phyloP scores from a whole-genome alignment of 2,329 filamentous ascomycete genomes.

The Chaetomium sp. region DNA sequence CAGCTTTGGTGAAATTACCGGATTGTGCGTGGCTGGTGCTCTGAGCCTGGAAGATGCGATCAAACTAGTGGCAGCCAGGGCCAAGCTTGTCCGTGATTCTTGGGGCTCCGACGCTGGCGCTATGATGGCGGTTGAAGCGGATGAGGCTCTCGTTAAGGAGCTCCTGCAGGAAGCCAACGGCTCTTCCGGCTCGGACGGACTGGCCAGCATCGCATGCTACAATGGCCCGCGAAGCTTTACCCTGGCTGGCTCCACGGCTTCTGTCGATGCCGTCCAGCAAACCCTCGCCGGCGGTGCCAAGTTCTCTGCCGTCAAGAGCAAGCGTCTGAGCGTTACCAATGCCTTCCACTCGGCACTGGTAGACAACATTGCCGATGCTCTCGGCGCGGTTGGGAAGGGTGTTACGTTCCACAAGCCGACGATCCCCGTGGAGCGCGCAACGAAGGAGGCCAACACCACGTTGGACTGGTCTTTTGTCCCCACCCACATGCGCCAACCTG shows the following conservation, averaged over 20 bases:
- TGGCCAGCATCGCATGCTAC: conserved; percentile 38
- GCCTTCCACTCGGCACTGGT: conserved; percentile 42
- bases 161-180: not conserved
- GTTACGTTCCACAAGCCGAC: conserved; percentile 28
- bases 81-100: conserved; percentile 26
- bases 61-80: conserved; percentile 26
- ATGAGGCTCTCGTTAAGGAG: not conserved
- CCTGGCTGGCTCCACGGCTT: conserved; percentile 32
- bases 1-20: conserved; percentile 38
- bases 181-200: not conserved
- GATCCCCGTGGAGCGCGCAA: conserved; percentile 2
- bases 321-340: conserved; percentile 39
- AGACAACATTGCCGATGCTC: conserved; percentile 20
- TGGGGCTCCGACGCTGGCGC: conserved; percentile 33
- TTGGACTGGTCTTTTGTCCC: conserved; percentile 2
- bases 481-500: conserved; percentile 29
- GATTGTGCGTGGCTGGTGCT: conserved; percentile 31
- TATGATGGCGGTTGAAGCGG: conserved; percentile 32
- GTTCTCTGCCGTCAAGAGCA: conserved; percentile 24
- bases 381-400: conserved; percentile 20
- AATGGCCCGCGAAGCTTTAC: conserved; percentile 39
- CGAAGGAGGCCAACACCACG: not conserved
- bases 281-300: too few species aligned
- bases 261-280: conserved; percentile 25
- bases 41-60: conserved; percentile 30